Evolutionary conservation across 139 green algal genomes (phyloP).

Genomic region (Pseudopediastrum boryanum): DNA sequence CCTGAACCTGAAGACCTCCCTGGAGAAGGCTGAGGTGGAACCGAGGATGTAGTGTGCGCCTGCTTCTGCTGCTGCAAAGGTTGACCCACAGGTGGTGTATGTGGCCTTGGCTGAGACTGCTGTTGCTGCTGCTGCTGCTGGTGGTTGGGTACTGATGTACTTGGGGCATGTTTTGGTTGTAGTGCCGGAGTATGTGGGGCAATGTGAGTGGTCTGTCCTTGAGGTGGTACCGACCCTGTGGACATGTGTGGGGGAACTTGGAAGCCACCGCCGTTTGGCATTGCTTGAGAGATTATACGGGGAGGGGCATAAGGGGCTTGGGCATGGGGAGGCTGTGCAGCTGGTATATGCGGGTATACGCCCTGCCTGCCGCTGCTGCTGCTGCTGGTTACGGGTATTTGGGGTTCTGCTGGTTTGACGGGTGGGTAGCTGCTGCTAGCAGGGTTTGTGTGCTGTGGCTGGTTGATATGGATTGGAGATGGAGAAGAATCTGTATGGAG

Average conservation of each 20-base stretch:
- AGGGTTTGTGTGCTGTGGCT: not conserved
- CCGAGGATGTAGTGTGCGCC: not conserved
- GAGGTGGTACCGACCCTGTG: not conserved
- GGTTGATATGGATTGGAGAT: not conserved
- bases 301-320: too few relatives aligned
- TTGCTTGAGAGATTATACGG: too few relatives aligned
- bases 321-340: too few relatives aligned
- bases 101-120: too few relatives aligned
- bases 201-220: not conserved
- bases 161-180: not conserved
- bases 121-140: too few relatives aligned
- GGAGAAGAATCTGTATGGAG: too few relatives aligned
- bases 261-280: too few relatives aligned
- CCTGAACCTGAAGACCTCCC: too few relatives aligned
- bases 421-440: not conserved
- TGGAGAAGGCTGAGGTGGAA: too few relatives aligned
- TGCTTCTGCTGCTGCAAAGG: not conserved
- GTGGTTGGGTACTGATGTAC: not conserved
- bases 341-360: not conserved
- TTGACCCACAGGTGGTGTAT: too few relatives aligned
- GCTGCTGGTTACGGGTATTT: not conserved
- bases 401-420: not conserved
- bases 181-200: not conserved
- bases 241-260: too few relatives aligned
- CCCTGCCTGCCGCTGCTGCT: not conserved